phyloP scores from a whole-genome alignment of 352 stramenopile species.

The Phytophthora foliorum region DNA sequence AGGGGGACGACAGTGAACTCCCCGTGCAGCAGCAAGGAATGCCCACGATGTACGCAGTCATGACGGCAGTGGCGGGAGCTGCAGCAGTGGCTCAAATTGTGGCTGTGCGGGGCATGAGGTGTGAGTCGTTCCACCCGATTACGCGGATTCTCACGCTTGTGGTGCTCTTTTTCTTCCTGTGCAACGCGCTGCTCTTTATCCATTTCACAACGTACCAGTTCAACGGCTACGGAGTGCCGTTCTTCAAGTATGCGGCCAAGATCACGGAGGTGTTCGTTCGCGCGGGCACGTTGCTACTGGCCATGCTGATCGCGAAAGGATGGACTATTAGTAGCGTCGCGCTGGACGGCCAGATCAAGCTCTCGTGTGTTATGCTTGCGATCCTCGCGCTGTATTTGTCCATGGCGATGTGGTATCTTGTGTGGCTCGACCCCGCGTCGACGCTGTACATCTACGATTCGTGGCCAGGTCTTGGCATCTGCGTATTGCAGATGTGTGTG shows the following conservation, averaged over 20 bases:
- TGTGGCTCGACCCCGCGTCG: conserved; percentile 79
- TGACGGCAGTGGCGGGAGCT: conserved; percentile 51
- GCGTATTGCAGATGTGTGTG: conserved; percentile 63
- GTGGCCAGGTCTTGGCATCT: conserved; percentile 76
- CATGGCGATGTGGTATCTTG: conserved; percentile 86
- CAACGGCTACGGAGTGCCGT: conserved; percentile 74
- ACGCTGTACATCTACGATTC: conserved; percentile 90
- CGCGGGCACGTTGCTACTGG: conserved; percentile 74
- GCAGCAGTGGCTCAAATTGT: conserved; percentile 51
- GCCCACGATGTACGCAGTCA: conserved; percentile 59
- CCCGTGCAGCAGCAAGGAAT: conserved; percentile 75
- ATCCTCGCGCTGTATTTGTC: conserved; percentile 77
- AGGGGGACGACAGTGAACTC: conserved; percentile 69
- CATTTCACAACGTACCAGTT: conserved; percentile 73
- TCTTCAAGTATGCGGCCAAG: conserved; percentile 77
- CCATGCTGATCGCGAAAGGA: conserved; percentile 81
- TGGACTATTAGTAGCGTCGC: conserved; percentile 83
- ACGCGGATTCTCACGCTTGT: conserved; percentile 75
- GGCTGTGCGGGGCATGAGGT: conserved; percentile 55
- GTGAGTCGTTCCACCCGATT: conserved; percentile 85
- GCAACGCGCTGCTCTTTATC: conserved; percentile 64
- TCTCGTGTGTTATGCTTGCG: conserved; percentile 71
- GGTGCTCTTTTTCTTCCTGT: conserved; percentile 69
- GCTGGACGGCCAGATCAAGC: conserved; percentile 71
- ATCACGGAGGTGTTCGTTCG: conserved; percentile 78